Evolutionary conservation across 176 grass and related monocot species (phyloP).

Genomic region (Bolboschoenus planiculmis): DNA sequence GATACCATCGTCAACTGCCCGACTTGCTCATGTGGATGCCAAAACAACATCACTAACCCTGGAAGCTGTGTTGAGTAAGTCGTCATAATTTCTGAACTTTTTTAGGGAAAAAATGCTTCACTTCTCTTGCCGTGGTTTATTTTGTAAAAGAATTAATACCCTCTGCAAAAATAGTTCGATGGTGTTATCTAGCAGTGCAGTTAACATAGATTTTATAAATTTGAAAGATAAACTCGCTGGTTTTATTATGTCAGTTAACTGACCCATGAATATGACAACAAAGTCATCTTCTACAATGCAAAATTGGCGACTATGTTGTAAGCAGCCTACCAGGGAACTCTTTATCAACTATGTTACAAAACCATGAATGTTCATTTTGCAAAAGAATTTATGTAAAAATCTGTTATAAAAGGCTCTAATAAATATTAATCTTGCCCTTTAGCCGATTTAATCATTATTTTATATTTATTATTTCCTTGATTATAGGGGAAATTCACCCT

Average conservation of each 20-base stretch:
- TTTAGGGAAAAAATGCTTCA: background rate
- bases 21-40: conserved; percentile 60
- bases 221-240: background rate
- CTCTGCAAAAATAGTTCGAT: background rate
- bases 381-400: background rate
- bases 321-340: background rate
- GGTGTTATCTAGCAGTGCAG: background rate
- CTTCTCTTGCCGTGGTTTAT: background rate
- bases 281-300: background rate
- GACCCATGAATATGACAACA: too few species aligned
- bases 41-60: conserved; percentile 53
- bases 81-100: background rate
- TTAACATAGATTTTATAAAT: background rate
- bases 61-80: conserved; percentile 81
- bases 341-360: background rate
- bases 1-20: conserved; percentile 63
- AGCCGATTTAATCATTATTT: background rate
- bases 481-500: conserved; percentile 48
- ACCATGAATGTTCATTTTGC: background rate
- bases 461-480: background rate
- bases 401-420: background rate
- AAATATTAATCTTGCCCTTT: background rate
- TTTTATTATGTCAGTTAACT: background rate
- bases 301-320: background rate
- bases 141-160: background rate